Conservation (phyloP, 441 rosid genomes). For the Gossypium aridum region DNA sequence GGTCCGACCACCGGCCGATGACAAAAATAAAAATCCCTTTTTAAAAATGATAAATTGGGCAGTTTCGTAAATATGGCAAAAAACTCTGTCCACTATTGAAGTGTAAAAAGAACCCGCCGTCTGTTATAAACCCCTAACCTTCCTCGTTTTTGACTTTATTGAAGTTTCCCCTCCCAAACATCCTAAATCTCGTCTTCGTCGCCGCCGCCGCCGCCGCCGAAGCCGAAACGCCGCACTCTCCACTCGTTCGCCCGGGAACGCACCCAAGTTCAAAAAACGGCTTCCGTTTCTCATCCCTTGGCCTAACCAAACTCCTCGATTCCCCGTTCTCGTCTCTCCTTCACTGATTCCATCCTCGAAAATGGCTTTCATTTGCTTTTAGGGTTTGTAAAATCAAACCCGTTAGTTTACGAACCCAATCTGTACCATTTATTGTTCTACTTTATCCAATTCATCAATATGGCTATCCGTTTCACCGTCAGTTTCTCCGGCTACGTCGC, state of each 20-base stretch:
- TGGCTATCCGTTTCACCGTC: conserved; percentile 79
- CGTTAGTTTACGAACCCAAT: conserved; percentile 30
- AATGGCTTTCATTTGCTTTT: conserved; percentile 37
- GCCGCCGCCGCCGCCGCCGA: neutral
- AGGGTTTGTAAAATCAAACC: conserved; percentile 22
- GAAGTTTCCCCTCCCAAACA: neutral
- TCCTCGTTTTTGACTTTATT: neutral
- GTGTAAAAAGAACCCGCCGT: neutral
- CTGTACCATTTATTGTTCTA: conserved; percentile 43
- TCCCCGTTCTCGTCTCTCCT: conserved; percentile 25
- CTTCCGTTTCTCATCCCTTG: conserved; percentile 7
- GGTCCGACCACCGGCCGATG: too few relatives aligned
- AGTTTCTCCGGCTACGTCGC: conserved; percentile 68
- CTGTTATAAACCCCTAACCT: neutral
- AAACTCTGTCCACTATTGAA: conserved; percentile 5
- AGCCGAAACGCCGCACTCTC: neutral
- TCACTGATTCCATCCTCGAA: conserved; percentile 23
- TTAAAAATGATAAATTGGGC: conserved; percentile 1
- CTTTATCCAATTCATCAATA: conserved; percentile 31
- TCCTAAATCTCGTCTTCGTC: neutral
- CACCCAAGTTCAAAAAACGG: neutral
- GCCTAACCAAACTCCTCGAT: conserved; percentile 21
- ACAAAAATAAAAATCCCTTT: too few relatives aligned
- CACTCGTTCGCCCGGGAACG: neutral
- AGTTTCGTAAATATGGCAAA: conserved; percentile 20